Evolutionary conservation across 768 basidiomycete species (phyloP).

Genomic region (Amanita pseudoporphyria): DNA sequence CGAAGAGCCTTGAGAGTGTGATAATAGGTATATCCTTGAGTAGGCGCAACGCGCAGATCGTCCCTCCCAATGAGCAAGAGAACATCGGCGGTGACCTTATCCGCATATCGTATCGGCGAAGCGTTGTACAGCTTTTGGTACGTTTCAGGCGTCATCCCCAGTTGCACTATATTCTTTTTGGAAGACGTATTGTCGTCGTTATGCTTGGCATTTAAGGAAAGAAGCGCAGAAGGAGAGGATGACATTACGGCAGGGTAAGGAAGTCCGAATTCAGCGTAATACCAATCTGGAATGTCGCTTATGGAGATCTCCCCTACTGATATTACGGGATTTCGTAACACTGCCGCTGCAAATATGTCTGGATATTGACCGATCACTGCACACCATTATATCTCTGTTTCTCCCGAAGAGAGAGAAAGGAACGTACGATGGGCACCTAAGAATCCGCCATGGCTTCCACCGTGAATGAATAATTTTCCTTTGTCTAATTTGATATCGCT

Average conservation of each 20-base stretch:
- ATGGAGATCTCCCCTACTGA: slow-evolving; percentile 44
- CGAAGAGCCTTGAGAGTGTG: slow-evolving; percentile 46
- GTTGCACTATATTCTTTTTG: slow-evolving; percentile 9
- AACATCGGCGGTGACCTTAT: slow-evolving; percentile 41
- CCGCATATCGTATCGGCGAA: slow-evolving; percentile 50
- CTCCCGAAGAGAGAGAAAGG: not conserved
- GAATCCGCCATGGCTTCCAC: slow-evolving; percentile 70
- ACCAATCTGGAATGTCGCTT: slow-evolving; percentile 69
- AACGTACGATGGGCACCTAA: slow-evolving; percentile 47
- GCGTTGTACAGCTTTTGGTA: slow-evolving; percentile 34
- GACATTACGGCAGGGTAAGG: slow-evolving; percentile 21
- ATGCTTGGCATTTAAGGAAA: slow-evolving; percentile 4
- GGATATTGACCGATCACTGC: slow-evolving; percentile 58
- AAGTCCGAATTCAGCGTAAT: slow-evolving; percentile 37
- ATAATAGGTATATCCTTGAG: slow-evolving; percentile 54
- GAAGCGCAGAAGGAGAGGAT: not conserved
- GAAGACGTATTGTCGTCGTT: not conserved
- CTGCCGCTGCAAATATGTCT: slow-evolving; percentile 49
- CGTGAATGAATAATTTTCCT: slow-evolving; percentile 45
- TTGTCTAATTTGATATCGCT: slow-evolving; percentile 38
- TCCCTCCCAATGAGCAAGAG: slow-evolving; percentile 49
- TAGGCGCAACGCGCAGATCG: slow-evolving; percentile 54
- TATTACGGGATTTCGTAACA: slow-evolving; percentile 63
- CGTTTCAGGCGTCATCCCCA: slow-evolving; percentile 33
- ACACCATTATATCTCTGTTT: not conserved